Evolutionary conservation across 2,329 filamentous ascomycete genomes (phyloP), one percentile per base, ranked within the genome.

Genomic region (Sphaceloma murrayae): DNA sequence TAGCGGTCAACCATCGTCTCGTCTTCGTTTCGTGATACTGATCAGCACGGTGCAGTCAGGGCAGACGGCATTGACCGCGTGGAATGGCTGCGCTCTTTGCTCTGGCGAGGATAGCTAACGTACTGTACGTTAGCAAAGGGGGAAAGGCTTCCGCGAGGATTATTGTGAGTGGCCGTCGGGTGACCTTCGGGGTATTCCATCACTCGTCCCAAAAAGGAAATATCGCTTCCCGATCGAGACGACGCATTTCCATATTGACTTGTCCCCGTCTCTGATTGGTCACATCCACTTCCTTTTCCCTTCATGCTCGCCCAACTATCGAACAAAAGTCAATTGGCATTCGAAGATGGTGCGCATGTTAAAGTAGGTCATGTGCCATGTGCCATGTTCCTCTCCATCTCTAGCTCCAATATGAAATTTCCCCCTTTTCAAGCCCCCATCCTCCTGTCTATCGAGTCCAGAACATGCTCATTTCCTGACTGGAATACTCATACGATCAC

Each of bases 351-450:
- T 36, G 14, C 18, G 30, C 24, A 30, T 38, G 34, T 38, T 22
- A 38, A 26, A 11, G 5, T n/a, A 36, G 34, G 21, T 38, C 34
- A 38, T 38, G 34, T 38, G 36, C 11, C 24, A 27, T 27, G 24
- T 27, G 22, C 13, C 17, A 5, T 30, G 36, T 22, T 26, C 27
- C 36, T 14, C 22, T 29, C 30, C 36, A 17, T 19, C 24, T 27
- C 24, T 17, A 29, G 36, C 22, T 40, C 30, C 36, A 40, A 40
- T 40, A 40, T 30, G 36, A 40, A 40, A 40, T 40, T 10, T 40
- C 36, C 36, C 36, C 36, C 36, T 30, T 24, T 40, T 40, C 24
- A 26, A n/a, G 17, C 13, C 36, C 24, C 22, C 36, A 11, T 39
- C 36, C 36, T 40, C 36, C 36, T 26, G 36, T 19, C 33, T 36